These are phyloP conservation scores for Crataegus laevigata DNA, from an alignment of 306 rosid species.

Conservation along the genomic window DNA sequence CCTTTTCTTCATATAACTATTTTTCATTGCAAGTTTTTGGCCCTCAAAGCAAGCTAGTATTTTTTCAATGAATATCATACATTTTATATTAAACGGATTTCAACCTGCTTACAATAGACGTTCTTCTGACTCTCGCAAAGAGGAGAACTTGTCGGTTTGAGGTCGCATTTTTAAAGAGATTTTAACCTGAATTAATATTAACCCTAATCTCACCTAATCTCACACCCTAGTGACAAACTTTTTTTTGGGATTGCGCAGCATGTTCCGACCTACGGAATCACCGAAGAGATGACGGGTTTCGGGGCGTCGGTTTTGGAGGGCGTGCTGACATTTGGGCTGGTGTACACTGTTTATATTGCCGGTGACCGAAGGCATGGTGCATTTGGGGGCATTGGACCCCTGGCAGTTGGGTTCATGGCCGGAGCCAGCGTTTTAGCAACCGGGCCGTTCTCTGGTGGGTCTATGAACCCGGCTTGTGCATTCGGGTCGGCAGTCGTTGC, in stretches of 20 bases:
- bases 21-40: neutral
- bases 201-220: too few species aligned
- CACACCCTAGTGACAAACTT: too few species aligned
- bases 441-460: constrained; percentile 83
- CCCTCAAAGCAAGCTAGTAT: too few species aligned
- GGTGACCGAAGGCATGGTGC: constrained; percentile 57
- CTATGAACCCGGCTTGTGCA: constrained; percentile 91
- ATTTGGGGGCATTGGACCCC: constrained; percentile 40
- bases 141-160: too few species aligned
- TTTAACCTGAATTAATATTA: too few species aligned
- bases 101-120: too few species aligned
- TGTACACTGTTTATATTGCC: constrained; percentile 64
- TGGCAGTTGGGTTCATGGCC: constrained; percentile 50
- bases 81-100: too few species aligned
- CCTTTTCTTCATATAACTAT: neutral
- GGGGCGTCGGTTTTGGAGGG: constrained; percentile 90
- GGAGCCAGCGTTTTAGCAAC: constrained; percentile 66
- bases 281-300: constrained; percentile 85
- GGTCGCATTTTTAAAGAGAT: too few species aligned
- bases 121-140: too few species aligned
- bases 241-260: constrained; percentile 16
- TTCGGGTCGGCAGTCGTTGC: constrained; percentile 62
- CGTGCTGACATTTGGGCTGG: constrained; percentile 53
- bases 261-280: constrained; percentile 50
- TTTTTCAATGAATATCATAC: too few species aligned